Evolutionary conservation across 2,329 filamentous ascomycete genomes (phyloP).

Genomic region (Claviceps sorghi): DNA sequence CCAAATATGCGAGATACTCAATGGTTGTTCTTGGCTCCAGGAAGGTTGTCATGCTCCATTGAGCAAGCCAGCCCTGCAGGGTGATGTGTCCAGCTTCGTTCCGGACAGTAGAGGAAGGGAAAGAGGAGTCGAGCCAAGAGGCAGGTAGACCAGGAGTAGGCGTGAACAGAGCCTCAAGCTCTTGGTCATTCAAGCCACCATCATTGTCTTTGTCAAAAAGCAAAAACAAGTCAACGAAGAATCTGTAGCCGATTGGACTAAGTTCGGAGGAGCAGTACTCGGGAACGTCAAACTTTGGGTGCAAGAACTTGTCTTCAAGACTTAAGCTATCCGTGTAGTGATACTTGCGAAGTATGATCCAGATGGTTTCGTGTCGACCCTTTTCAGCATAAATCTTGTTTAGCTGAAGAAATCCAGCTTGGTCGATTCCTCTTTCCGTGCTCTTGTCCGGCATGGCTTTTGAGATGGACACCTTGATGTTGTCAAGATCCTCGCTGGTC

Average conservation of each 20-base stretch:
- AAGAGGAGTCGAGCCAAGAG: constrained; percentile 78
- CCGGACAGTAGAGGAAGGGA: constrained; percentile 84
- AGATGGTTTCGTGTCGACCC: constrained; percentile 93
- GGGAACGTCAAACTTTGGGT: constrained; percentile 87
- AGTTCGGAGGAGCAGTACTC: constrained; percentile 86
- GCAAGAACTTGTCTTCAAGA: constrained; percentile 77
- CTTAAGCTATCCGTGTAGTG: constrained; percentile 94
- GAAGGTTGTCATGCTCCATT: constrained; percentile 99
- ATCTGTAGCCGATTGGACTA: constrained; percentile 85
- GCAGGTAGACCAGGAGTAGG: constrained; percentile 79
- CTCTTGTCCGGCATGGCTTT: constrained; percentile 50
- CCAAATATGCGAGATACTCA: constrained; percentile 89
- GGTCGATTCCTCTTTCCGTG: constrained; percentile 59
- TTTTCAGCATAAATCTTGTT: constrained; percentile 97
- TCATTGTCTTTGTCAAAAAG: constrained; percentile 97
- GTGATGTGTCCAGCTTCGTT: constrained; percentile 95
- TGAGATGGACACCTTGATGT: constrained; percentile 78
- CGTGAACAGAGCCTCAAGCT: constrained; percentile 75
- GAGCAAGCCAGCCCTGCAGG: constrained; percentile 91
- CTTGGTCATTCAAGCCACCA: constrained; percentile 74
- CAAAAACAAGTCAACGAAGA: constrained; percentile 92
- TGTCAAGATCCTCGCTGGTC: constrained; percentile 65
- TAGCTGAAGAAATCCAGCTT: constrained; percentile 70
- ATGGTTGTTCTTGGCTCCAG: constrained; percentile 88
- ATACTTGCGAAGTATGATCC: constrained; percentile 90